A percentile compares a stretch with the other conserved stretches of the same genome.
phyloP scores from a whole-genome alignment of 306 rosid genomes.

The Ormosia emarginata region DNA sequence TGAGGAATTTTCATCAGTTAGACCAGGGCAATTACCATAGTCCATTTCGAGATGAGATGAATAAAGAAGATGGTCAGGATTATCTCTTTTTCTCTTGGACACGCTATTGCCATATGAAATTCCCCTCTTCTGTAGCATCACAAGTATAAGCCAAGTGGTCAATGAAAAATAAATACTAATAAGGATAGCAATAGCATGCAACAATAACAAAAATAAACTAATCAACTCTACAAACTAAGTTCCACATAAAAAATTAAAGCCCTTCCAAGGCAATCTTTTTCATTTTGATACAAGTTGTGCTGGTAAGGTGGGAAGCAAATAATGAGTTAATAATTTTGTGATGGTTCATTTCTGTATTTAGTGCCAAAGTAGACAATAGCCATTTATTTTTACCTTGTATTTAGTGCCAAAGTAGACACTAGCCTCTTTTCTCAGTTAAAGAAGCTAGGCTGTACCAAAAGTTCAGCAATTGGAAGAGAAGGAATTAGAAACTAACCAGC shows the following conservation, averaged over 20 bases:
- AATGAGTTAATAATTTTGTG: not conserved
- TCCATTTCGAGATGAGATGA: constrained; percentile 18
- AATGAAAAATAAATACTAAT: not conserved
- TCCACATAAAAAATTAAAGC: not conserved
- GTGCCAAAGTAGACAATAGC: not conserved
- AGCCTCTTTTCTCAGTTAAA: not conserved
- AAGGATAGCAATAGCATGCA: not conserved
- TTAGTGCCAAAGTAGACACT: not conserved
- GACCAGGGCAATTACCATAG: not conserved
- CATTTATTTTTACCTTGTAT: too few relatives aligned
- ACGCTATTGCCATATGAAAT: constrained; percentile 38
- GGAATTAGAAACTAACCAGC: not conserved
- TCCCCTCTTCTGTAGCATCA: constrained; percentile 54
- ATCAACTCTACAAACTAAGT: not conserved
- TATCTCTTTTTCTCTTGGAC: constrained; percentile 62
- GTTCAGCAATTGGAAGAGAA: not conserved
- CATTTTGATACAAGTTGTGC: not conserved
- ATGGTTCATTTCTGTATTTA: not conserved
- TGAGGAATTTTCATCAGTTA: constrained; percentile 21
- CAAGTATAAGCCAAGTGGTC: constrained; percentile 13
- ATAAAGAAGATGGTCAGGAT: constrained; percentile 15
- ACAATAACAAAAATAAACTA: not conserved
- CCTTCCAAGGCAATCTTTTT: not conserved
- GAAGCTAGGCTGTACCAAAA: not conserved
- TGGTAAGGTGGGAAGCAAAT: not conserved